Conservation (phyloP, 371 early-diverging fungal species). For the Mortierella sp. region DNA sequence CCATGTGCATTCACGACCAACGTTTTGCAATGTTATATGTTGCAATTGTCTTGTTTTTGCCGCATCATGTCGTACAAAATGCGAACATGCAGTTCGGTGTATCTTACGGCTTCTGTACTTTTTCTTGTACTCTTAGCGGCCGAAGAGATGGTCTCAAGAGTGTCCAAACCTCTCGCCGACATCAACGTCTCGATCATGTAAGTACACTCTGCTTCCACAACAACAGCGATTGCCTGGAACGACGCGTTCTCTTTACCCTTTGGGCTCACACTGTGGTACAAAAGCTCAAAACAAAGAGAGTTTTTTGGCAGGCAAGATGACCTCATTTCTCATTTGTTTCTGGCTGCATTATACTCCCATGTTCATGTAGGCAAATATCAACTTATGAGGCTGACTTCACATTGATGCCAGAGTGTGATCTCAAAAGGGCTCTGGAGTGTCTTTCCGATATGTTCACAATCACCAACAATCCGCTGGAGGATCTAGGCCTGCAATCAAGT, state of each 20-base stretch:
- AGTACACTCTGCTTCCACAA: conserved; percentile 17
- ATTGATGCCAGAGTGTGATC: conserved; percentile 31
- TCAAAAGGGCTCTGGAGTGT: conserved; percentile 22
- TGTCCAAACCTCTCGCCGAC: conserved; percentile 46
- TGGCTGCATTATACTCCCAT: too few relatives aligned
- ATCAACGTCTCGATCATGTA: conserved; percentile 54
- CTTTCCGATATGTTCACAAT: conserved; percentile 21
- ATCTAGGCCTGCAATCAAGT: conserved; percentile 16
- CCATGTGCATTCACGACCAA: too few relatives aligned
- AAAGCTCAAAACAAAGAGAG: not conserved
- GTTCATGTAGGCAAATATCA: conserved; percentile 38
- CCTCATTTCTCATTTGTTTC: too few relatives aligned
- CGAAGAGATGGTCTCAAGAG: conserved; percentile 43
- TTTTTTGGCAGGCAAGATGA: too few relatives aligned
- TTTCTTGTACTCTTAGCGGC: conserved; percentile 19
- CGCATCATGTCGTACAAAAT: too few relatives aligned
- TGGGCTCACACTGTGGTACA: conserved; percentile 1
- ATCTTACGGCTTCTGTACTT: too few relatives aligned
- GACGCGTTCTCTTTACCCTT: too few relatives aligned
- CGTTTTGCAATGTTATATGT: not conserved
- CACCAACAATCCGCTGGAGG: conserved; percentile 40
- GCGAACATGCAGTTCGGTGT: too few relatives aligned
- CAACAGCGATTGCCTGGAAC: too few relatives aligned
- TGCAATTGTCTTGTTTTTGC: too few relatives aligned
- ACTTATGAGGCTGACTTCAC: conserved; percentile 46